Percentiles rank a stretch among this genome's conserved stretches.
Evolutionary conservation across 768 basidiomycete genomes (phyloP).

Genomic region (Sporobolomyces pararoseus): DNA sequence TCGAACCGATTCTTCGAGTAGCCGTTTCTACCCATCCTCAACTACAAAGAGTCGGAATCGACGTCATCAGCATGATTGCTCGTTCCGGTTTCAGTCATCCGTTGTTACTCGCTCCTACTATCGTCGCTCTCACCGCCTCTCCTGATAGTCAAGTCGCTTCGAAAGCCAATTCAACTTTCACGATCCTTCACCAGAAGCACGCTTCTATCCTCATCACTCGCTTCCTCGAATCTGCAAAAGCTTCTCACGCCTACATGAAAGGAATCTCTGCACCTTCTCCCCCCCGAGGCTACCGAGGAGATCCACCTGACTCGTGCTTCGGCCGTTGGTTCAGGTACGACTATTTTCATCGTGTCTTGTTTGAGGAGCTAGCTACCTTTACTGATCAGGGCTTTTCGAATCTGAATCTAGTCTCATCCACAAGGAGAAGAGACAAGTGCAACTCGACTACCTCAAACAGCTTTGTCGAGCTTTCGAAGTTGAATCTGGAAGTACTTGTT

Average conservation of each 20-base stretch:
- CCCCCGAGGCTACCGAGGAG: conserved; percentile 61
- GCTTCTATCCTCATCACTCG: conserved; percentile 81
- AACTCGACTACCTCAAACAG: conserved; percentile 81
- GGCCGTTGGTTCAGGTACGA: conserved; percentile 70
- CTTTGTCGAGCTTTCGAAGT: conserved; percentile 74
- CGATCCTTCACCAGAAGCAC: conserved; percentile 80
- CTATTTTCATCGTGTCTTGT: too few relatives aligned
- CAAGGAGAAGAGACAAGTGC: conserved; percentile 78
- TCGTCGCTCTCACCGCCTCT: conserved; percentile 58
- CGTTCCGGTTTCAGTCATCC: conserved; percentile 95
- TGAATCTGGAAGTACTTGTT: conserved; percentile 59
- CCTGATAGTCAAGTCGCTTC: conserved; percentile 60
- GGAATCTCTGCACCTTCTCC: conserved; percentile 53
- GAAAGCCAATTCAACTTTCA: conserved; percentile 74
- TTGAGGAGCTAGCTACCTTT: too few relatives aligned
- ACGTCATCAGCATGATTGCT: conserved; percentile 86
- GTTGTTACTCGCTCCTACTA: conserved; percentile 60
- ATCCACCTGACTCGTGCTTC: conserved; percentile 67
- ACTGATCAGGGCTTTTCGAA: too few relatives aligned
- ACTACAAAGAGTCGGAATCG: conserved; percentile 59
- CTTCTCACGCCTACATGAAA: conserved; percentile 79
- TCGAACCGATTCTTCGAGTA: conserved; percentile 73
- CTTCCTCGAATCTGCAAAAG: conserved; percentile 71
- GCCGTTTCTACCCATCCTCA: conserved; percentile 63
- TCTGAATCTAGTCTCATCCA: conserved; percentile 60